Evolutionary conservation across 257 asterid genomes (phyloP).

Genomic region (Coffea canephora): DNA sequence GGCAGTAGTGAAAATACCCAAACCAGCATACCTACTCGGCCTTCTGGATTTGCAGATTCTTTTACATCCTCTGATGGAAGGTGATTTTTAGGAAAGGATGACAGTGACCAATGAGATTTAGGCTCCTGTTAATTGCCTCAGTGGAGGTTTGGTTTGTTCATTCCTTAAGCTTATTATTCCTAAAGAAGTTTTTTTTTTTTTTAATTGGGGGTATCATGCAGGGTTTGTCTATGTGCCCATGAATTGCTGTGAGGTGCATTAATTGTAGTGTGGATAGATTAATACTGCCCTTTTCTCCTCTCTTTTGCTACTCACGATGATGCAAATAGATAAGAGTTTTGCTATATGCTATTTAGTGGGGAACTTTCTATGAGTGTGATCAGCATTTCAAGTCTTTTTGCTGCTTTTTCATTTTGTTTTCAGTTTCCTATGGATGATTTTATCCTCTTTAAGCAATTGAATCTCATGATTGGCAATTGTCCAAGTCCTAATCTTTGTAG

Average conservation of each 20-base stretch:
- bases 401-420: background rate
- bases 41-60: slow-evolving; percentile 74
- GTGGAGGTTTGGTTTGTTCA: slow-evolving; percentile 9
- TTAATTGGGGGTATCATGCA: background rate
- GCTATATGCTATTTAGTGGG: background rate
- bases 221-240: slow-evolving; percentile 8
- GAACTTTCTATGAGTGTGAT: background rate
- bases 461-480: background rate
- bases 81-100: slow-evolving; percentile 25
- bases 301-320: slow-evolving; percentile 16
- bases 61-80: slow-evolving; percentile 72
- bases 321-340: slow-evolving; percentile 16
- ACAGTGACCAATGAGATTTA: slow-evolving; percentile 9
- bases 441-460: background rate
- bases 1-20: slow-evolving; percentile 71
- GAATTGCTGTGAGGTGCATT: slow-evolving; percentile 3
- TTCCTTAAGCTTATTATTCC: background rate
- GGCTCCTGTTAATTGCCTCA: slow-evolving; percentile 11
- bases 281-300: background rate
- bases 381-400: background rate
- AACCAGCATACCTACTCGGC: slow-evolving; percentile 71
- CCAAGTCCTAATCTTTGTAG: background rate
- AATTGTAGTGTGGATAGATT: background rate
- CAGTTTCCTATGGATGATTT: background rate
- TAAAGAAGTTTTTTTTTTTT: background rate